A percentile compares a stretch with the other conserved stretches of the same genome.
Evolutionary conservation across 2,329 filamentous ascomycete genomes (phyloP).

Genomic region (Celoporthe dispersa): DNA sequence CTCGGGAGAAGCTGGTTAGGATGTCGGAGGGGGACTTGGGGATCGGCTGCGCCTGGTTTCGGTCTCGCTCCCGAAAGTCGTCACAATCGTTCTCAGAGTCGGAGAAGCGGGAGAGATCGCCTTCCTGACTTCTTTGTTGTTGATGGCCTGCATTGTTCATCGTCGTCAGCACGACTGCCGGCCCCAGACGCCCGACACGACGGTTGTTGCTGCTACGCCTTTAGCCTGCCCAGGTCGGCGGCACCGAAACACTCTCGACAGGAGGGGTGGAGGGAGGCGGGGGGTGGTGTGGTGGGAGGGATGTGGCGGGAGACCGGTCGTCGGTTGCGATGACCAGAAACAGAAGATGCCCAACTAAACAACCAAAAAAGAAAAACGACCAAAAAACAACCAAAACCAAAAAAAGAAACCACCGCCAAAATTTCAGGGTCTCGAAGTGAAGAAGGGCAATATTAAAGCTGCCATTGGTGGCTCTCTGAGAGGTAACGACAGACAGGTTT

Average conservation of each 20-base stretch:
- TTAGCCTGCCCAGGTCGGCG: slow-evolving; percentile 19
- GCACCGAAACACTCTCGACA: slow-evolving; percentile 18
- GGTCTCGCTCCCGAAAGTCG: slow-evolving; percentile 35
- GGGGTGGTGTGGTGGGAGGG: slow-evolving; percentile 7
- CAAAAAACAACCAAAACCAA: background rate
- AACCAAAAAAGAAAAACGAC: background rate
- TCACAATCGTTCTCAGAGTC: slow-evolving; percentile 48
- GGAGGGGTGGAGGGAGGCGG: background rate
- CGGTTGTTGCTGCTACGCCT: slow-evolving; percentile 20
- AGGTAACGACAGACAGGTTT: slow-evolving; percentile 26
- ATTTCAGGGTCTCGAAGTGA: slow-evolving; percentile 11
- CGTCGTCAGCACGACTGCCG: slow-evolving; percentile 40
- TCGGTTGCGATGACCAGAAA: slow-evolving; percentile 8
- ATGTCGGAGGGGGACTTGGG: slow-evolving; percentile 51
- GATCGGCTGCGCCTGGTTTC: slow-evolving; percentile 39
- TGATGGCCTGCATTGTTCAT: slow-evolving; percentile 39
- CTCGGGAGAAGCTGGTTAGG: slow-evolving; percentile 56
- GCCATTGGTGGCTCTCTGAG: slow-evolving; percentile 19
- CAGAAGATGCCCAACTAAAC: background rate
- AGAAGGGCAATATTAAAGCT: slow-evolving; percentile 11
- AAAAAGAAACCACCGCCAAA: background rate
- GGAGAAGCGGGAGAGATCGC: slow-evolving; percentile 45
- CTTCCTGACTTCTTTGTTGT: slow-evolving; percentile 33
- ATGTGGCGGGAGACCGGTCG: background rate
- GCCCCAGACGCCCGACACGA: slow-evolving; percentile 13